Base-by-base conservation (phyloP, 2,329 filamentous ascomycete genomes). In the Aspergillus sp. region DNA sequence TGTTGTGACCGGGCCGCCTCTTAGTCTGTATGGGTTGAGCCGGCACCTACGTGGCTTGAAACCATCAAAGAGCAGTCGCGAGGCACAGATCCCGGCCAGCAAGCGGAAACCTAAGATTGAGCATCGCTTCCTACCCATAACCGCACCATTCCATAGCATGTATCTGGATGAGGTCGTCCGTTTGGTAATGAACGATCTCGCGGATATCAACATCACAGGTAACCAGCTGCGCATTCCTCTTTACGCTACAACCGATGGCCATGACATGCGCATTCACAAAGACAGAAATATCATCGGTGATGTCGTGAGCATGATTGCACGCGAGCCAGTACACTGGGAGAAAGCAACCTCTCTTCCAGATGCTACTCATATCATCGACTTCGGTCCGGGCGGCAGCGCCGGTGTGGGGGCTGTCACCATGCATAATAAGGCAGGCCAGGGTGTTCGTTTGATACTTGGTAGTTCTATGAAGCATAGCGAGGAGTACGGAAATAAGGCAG, bases 341-440 rank as follows among this genome's bases (percentile, higher is more conserved):
- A 96, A 92, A 74, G 92, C 92, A 48, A 88, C 91, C 38, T 54
- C 59, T 3, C 70, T 73, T 57, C 56, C 64, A 5, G 62, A 61
- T 38, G 67, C 70, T 8, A 75, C 73, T 39, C 73, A 75, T 47
- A 72, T 77, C 25, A 47, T 77, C 0, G 72, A 71, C 58, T 74
- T 76, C 53, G 74, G 73, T 10, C 71, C 71, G 21, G 72, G 71
- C 3, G 65, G 66, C 21, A 62, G 54, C 21, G 63, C 67, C n/a
- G 71, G 73, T 19, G 66, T 73, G 36, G 71, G 73, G 17, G 64
- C 59, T 19, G 61, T 75, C 2, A 70, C 70, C 13, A 66, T 66
- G 61, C 56, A 66, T 36, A 68, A 65, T 23, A 72, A 73, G 44
- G 66, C 70, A 21, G 74, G 74, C 2, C 66, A 66, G n/a, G 73